Conservation (phyloP, 2,329 filamentous ascomycete genomes). For the Colletotrichum sp. region DNA sequence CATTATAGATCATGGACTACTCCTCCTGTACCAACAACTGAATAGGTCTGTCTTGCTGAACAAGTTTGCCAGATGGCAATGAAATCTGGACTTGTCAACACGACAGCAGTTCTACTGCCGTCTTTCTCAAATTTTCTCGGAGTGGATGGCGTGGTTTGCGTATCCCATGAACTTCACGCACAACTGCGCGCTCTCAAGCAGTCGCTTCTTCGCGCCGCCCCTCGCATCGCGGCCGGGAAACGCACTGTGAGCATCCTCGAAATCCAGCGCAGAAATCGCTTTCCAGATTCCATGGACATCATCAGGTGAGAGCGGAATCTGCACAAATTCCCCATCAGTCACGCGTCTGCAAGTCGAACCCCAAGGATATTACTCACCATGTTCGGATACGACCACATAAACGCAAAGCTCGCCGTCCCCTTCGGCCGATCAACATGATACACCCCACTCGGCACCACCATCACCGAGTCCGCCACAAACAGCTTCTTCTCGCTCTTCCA, state of each 20-base stretch:
- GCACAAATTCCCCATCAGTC: not conserved
- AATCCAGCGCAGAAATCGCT: constrained; percentile 7
- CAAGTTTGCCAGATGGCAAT: accelerated
- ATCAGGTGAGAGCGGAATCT: constrained; percentile 13
- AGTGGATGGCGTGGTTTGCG: constrained; percentile 1
- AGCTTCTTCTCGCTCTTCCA: constrained; percentile 57
- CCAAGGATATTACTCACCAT: constrained; percentile 1
- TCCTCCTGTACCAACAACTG: not conserved
- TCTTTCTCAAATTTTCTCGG: not conserved
- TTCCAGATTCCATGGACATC: constrained; percentile 14
- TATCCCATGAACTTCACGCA: constrained; percentile 19
- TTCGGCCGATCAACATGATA: constrained; percentile 16
- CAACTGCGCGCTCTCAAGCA: constrained; percentile 19
- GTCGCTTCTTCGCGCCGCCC: constrained; percentile 10
- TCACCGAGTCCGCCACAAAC: constrained; percentile 79
- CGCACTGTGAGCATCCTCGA: constrained; percentile 13
- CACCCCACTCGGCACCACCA: constrained; percentile 68
- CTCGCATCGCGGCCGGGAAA: constrained; percentile 12
- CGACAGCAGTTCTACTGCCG: accelerated
- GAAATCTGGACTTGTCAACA: accelerated
- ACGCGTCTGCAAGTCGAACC: no score
- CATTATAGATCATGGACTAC: not conserved
- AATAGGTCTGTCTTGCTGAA: accelerated
- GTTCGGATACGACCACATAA: constrained; percentile 22
- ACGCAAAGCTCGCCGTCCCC: constrained; percentile 16